phyloP scores from a whole-genome alignment of 495 filamentous ascomycete genomes.

The Aspergillus sclerotioniger region DNA sequence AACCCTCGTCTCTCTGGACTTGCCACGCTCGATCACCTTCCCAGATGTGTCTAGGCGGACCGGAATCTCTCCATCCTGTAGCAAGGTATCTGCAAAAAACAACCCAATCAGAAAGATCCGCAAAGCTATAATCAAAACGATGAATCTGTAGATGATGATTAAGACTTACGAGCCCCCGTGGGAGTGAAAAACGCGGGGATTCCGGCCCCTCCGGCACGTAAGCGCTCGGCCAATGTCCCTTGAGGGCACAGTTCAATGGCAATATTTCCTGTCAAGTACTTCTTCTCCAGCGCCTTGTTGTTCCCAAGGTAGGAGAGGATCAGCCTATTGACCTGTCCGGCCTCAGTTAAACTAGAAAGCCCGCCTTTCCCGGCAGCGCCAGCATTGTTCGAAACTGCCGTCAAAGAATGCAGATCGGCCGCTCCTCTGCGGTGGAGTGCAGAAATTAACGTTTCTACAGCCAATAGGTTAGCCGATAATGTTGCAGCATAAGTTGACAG shows the following conservation, averaged over 20 bases:
- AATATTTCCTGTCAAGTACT: conserved; percentile 80
- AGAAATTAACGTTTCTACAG: conserved; percentile 71
- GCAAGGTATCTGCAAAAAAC: conserved; percentile 53
- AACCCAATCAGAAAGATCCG: neutral
- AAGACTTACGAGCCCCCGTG: conserved; percentile 65
- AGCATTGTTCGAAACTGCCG: conserved; percentile 90
- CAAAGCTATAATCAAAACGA: neutral
- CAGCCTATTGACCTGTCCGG: conserved; percentile 79
- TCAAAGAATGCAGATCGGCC: conserved; percentile 69
- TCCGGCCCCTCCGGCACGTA: conserved; percentile 79
- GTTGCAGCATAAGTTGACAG: neutral
- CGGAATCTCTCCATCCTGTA: conserved; percentile 82
- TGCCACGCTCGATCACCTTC: conserved; percentile 65
- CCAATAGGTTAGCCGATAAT: neutral
- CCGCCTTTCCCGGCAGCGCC: conserved; percentile 72
- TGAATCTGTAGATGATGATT: neutral
- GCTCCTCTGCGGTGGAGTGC: conserved; percentile 65
- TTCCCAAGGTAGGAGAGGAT: conserved; percentile 85
- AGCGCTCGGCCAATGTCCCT: conserved; percentile 83
- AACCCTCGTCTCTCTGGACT: conserved; percentile 75
- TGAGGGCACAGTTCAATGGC: conserved; percentile 86
- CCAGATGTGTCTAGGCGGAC: conserved; percentile 73
- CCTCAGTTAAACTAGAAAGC: conserved; percentile 72
- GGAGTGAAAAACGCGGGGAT: conserved; percentile 92
- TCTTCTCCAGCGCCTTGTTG: conserved; percentile 82